Conservation (phyloP, 345 rosid genomes). For the Brassica carinata region DNA sequence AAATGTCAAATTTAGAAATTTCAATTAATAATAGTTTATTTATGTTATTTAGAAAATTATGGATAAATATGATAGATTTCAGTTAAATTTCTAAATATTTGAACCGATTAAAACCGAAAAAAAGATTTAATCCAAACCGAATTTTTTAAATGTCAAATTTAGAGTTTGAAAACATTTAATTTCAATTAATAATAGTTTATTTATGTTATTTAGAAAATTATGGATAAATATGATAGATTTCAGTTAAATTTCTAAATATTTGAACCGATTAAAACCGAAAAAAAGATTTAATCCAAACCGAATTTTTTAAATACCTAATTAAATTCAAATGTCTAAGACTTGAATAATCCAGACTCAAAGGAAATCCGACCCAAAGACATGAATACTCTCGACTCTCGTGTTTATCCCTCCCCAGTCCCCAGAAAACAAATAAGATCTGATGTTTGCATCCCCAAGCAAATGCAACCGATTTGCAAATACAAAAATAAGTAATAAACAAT, state of each 20-base stretch:
- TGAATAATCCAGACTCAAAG: not conserved
- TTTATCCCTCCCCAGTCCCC: not conserved
- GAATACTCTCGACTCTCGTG: not conserved
- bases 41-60: not conserved
- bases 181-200: not conserved
- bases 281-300: too few species aligned
- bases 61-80: too few species aligned
- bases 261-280: not conserved
- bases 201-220: not conserved
- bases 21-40: not conserved
- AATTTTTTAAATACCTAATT: not conserved
- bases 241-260: not conserved
- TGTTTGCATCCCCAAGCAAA: constrained; percentile 8
- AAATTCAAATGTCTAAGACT: not conserved
- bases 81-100: not conserved
- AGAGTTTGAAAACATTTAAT: too few species aligned
- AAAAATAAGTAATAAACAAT: not conserved
- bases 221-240: too few species aligned
- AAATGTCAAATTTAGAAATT: too few species aligned
- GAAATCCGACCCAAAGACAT: not conserved
- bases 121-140: too few species aligned
- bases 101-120: too few species aligned
- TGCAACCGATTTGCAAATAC: not conserved
- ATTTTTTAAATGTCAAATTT: too few species aligned
- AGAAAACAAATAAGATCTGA: not conserved